phyloP scores from a whole-genome alignment of 1,284 basidiomycete species.

The Ganoderma lingzhi region DNA sequence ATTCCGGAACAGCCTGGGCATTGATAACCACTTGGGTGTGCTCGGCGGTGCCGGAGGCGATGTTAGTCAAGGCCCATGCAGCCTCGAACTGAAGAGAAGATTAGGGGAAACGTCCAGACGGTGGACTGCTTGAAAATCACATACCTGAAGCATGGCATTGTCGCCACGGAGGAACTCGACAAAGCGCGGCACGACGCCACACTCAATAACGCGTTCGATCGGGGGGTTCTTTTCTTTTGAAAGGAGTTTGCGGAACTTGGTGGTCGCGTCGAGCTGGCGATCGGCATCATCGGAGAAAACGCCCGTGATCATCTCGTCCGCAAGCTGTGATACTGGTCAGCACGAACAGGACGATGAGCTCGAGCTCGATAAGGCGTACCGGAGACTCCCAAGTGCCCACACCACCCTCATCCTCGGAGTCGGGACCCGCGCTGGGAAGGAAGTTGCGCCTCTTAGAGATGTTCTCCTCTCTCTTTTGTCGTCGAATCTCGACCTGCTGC shows the following conservation, averaged over 20 bases:
- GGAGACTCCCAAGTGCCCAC: conserved; percentile 79
- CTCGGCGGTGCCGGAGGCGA: conserved; percentile 98
- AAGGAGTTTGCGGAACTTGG: conserved; percentile 96
- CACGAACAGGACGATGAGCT: conserved; percentile 27
- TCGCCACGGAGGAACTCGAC: conserved; percentile 92
- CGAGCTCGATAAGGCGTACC: conserved; percentile 52
- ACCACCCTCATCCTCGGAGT: conserved; percentile 89
- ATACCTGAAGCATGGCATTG: conserved; percentile 95
- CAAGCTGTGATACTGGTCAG: conserved; percentile 61
- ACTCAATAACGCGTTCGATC: conserved; percentile 99
- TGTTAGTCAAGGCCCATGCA: conserved; percentile 99
- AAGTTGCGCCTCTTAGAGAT: conserved; percentile 97
- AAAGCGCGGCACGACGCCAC: conserved; percentile 96
- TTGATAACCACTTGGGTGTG: conserved; percentile 99
- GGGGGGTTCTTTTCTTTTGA: conserved; percentile 99
- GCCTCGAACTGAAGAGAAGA: conserved; percentile 87
- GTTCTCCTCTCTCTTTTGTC: conserved; percentile 96
- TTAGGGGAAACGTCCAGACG: conserved; percentile 21
- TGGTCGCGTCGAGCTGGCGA: conserved; percentile 93
- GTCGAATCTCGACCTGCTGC: conserved; percentile 96
- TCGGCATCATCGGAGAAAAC: conserved; percentile 95
- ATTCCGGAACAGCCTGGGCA: conserved; percentile 95
- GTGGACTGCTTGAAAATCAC: conserved; percentile 35
- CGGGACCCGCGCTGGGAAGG: conserved; percentile 72
- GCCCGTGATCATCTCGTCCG: conserved; percentile 92